phyloP scores from a whole-genome alignment of 108 stramenopile genomes.

The Pelagomonas calceolata region DNA sequence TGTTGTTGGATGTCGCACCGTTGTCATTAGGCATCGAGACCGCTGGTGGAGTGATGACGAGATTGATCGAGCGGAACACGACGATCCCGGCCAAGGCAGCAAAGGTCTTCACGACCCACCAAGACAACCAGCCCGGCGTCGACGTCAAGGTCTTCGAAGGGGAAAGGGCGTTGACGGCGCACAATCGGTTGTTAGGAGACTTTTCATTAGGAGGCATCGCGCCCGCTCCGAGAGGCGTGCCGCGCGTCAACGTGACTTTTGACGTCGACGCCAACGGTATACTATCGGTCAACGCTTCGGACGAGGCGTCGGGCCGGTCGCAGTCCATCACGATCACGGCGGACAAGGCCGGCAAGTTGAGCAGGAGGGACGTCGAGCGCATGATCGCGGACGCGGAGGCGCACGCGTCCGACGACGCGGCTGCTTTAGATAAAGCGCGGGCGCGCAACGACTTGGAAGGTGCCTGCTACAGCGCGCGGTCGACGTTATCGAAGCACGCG shows the following conservation, averaged over 20 bases:
- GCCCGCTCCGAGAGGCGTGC: slow-evolving; percentile 79
- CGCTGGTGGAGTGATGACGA: slow-evolving; percentile 85
- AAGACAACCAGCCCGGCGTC: slow-evolving; percentile 85
- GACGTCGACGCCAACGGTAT: slow-evolving; percentile 89
- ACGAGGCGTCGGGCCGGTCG: slow-evolving; percentile 71
- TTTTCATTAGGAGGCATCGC: slow-evolving; percentile 84
- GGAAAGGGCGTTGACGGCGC: slow-evolving; percentile 88
- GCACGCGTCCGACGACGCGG: slow-evolving; percentile 56
- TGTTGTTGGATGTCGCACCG: slow-evolving; percentile 69
- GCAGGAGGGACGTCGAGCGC: slow-evolving; percentile 54
- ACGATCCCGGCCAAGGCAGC: slow-evolving; percentile 89
- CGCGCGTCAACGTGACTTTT: slow-evolving; percentile 84
- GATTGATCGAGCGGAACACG: slow-evolving; percentile 80
- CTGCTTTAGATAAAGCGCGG: slow-evolving; percentile 44
- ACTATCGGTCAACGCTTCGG: slow-evolving; percentile 72
- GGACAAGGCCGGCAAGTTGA: slow-evolving; percentile 51
- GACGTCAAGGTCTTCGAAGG: slow-evolving; percentile 90
- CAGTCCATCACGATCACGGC: slow-evolving; percentile 61
- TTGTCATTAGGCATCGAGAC: slow-evolving; percentile 82
- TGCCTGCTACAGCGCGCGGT: slow-evolving; percentile 56
- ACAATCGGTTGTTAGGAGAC: slow-evolving; percentile 68
- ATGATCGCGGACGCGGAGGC: slow-evolving; percentile 63
- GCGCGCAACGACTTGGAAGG: slow-evolving; percentile 49
- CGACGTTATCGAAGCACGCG: slow-evolving; percentile 48
- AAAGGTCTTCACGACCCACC: slow-evolving; percentile 78